Evolutionary conservation across 2,329 filamentous ascomycete species (phyloP), one percentile per base, ranked within the genome.

Genomic region (Fusarium compactum): DNA sequence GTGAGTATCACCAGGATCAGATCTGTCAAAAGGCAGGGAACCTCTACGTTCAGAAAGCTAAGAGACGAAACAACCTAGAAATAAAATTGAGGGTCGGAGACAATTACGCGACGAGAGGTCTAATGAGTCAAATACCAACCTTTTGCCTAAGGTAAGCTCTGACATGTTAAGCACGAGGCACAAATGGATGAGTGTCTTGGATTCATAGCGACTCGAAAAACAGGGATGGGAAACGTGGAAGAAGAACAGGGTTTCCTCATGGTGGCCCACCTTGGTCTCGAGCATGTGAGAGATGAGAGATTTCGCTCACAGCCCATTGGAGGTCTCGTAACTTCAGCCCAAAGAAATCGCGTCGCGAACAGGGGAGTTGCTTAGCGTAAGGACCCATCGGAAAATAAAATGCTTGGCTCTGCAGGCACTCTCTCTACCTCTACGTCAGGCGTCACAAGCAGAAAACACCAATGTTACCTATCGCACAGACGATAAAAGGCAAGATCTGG

Each of bases 351-450:
- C 18, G 32, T 20, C 18, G 32, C 10, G 16, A 40, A 27, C 22
- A 27, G 10, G 48, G 32, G 48, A 24, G 22, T 40, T 27, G 18
- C 15, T 52, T 41, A 41, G 50, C 32, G 50, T 11, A 24, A 8
- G 9, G 14, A 27, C 50, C 50, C 32, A 52, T 52, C 50, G 50
- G 50, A 52, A 27, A 52, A 52, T 52, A 34, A 52, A 52, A 52
- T 25, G 50, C 50, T 52, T 52, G 50, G 50, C 50, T 52, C 50
- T 52, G 50, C 50, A 52, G 50, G 32, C 32, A 52, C 50, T 20
- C 47, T 18, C n/a, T n/a, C 16, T 30, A 24, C 14, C 10, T 15
- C n/a, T 44, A 15, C 14, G 43, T 18, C 43, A 45, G 25, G 43
- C 15, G 11, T 45, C 43, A 45, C 44, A 46, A 27, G 8, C 8